Conservation (phyloP, 768 basidiomycete genomes). For the Kwoniella pini region DNA sequence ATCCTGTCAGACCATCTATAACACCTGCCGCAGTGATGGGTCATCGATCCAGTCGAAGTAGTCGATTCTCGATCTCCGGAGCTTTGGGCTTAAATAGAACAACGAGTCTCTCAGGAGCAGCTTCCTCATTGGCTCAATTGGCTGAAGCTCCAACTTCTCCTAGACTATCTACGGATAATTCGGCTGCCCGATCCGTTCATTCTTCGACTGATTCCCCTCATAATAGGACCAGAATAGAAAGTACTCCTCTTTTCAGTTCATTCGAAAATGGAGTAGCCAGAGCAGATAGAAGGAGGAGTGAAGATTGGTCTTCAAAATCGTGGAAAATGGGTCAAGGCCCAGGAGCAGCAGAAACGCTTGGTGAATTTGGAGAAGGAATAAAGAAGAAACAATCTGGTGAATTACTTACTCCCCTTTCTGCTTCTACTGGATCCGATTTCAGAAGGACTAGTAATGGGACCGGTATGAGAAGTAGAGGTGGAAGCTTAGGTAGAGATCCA, state of each 20-base stretch:
- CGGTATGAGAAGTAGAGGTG: slow-evolving; percentile 28
- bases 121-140: slow-evolving; percentile 29
- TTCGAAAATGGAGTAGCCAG: neutral
- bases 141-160: slow-evolving; percentile 31
- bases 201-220: neutral
- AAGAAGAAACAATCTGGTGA: slow-evolving; percentile 38
- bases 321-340: slow-evolving; percentile 48
- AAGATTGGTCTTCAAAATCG: slow-evolving; percentile 40
- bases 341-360: slow-evolving; percentile 36
- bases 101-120: slow-evolving; percentile 31
- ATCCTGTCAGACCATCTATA: slow-evolving; percentile 31
- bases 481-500: slow-evolving; percentile 40
- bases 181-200: neutral
- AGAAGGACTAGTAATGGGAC: neutral
- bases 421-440: slow-evolving; percentile 7
- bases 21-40: slow-evolving; percentile 29
- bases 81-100: slow-evolving; percentile 34
- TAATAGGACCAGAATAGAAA: slow-evolving; percentile 20
- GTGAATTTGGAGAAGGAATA: slow-evolving; percentile 47
- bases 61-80: slow-evolving; percentile 48
- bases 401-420: slow-evolving; percentile 22
- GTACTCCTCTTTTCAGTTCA: slow-evolving; percentile 17
- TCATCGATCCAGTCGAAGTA: slow-evolving; percentile 28
- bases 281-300: slow-evolving; percentile 27
- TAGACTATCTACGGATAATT: neutral